These are phyloP conservation scores for Elongisporangium prolatum DNA, from an alignment of 352 stramenopile species.

Conservation along the genomic window DNA sequence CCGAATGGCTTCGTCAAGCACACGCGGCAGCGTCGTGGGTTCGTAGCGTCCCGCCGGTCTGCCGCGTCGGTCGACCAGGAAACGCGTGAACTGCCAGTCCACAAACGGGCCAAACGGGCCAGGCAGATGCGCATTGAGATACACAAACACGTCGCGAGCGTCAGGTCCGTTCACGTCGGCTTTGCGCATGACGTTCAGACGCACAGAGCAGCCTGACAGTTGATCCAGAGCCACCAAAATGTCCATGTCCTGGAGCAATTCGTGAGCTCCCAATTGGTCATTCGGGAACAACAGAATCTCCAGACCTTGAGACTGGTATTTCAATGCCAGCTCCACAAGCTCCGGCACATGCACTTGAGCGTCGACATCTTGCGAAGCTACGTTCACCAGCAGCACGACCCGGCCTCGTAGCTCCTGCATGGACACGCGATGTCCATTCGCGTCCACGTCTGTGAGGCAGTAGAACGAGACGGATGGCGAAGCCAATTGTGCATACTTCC, in stretches of 20 bases:
- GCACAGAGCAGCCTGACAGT: constrained; percentile 18
- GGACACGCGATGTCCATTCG: constrained; percentile 47
- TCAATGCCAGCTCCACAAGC: constrained; percentile 52
- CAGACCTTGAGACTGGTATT: constrained; percentile 50
- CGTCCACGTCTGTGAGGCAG: constrained; percentile 54
- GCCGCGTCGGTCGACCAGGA: constrained; percentile 82
- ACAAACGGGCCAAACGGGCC: constrained; percentile 70
- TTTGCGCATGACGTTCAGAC: constrained; percentile 64
- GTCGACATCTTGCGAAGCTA: constrained; percentile 74
- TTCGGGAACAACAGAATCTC: constrained; percentile 79
- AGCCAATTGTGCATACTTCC: constrained; percentile 19
- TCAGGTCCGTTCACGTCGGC: constrained; percentile 84
- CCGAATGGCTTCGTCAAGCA: constrained; percentile 79
- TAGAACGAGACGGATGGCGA: constrained; percentile 61
- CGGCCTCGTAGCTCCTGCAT: constrained; percentile 60
- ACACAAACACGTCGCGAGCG: constrained; percentile 70
- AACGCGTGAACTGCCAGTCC: constrained; percentile 91
- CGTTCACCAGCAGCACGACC: constrained; percentile 68
- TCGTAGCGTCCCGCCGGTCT: constrained; percentile 67
- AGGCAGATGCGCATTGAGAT: constrained; percentile 72
- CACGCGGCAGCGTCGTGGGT: constrained; percentile 56
- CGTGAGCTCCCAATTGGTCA: constrained; percentile 82
- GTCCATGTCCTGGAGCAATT: constrained; percentile 51
- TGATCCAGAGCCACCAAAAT: constrained; percentile 61
- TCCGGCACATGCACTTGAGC: constrained; percentile 78